Conservation (phyloP, 192 early-diverging fungal genomes). For the Backusella tuberculispora region DNA sequence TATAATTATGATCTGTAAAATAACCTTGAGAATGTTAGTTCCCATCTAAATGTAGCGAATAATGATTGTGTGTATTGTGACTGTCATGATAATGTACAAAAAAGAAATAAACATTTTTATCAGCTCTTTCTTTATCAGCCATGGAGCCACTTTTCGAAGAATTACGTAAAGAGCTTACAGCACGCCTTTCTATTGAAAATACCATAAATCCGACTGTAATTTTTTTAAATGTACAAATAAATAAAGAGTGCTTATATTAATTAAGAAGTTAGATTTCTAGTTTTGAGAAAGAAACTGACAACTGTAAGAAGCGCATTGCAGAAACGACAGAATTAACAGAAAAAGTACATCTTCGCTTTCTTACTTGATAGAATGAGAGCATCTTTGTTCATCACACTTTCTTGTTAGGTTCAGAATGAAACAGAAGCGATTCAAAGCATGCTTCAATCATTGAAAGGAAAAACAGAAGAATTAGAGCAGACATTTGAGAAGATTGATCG, state of each 20-base stretch:
- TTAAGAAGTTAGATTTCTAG: not conserved
- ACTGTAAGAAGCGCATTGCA: conserved; percentile 7
- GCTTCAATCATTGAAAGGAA: conserved; percentile 3
- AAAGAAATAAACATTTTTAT: too few species aligned
- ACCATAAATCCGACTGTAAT: not conserved
- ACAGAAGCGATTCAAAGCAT: not conserved
- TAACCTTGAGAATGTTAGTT: too few species aligned
- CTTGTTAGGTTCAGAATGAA: conserved; percentile 1
- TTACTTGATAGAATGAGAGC: not conserved
- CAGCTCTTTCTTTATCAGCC: not conserved
- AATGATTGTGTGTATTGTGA: too few species aligned
- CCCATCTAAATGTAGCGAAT: too few species aligned
- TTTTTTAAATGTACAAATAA: not conserved
- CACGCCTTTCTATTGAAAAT: conserved; percentile 6
- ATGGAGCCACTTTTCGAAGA: conserved; percentile 16
- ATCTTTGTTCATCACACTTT: not conserved
- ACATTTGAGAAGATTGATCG: conserved; percentile 25
- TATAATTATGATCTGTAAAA: too few species aligned
- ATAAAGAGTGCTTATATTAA: not conserved
- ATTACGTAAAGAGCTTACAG: not conserved
- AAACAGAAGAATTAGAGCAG: conserved; percentile 9
- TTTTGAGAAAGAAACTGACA: not conserved
- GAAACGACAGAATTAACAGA: not conserved
- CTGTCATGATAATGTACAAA: too few species aligned
- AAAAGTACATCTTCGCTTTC: not conserved